Percentiles rank a stretch among this genome's conserved stretches.
Evolutionary conservation across 352 stramenopile species (phyloP).

Genomic region (Phytophthora macrochlamydospora): DNA sequence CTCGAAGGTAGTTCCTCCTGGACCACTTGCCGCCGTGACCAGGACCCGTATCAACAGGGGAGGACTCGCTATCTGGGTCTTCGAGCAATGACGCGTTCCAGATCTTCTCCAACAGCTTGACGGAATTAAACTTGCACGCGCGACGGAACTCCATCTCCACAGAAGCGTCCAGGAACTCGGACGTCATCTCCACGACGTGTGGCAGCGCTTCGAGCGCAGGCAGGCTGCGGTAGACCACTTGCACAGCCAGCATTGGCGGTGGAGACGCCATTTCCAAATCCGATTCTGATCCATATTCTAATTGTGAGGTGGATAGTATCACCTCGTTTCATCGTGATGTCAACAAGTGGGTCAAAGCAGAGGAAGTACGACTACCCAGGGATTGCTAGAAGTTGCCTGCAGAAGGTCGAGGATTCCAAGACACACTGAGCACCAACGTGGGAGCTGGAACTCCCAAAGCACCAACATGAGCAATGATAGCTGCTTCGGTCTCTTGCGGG

Average conservation of each 20-base stretch:
- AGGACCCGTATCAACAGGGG: conserved; percentile 2
- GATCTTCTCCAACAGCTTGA: conserved; percentile 3
- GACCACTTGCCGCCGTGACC: conserved; percentile 2
- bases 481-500: too few species aligned
- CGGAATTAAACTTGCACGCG: conserved; percentile 1
- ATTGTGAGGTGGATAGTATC: too few species aligned
- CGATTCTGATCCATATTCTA: too few species aligned
- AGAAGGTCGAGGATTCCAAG: too few species aligned
- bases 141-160: conserved; percentile 12
- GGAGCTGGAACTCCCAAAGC: too few species aligned
- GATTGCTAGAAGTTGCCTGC: too few species aligned
- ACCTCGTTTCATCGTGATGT: too few species aligned
- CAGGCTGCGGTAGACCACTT: not conserved
- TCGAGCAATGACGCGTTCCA: not conserved
- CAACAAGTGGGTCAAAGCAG: too few species aligned
- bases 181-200: not conserved
- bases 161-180: conserved; percentile 1
- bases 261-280: too few species aligned
- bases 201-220: not conserved
- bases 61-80: not conserved
- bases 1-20: conserved; percentile 3
- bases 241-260: not conserved
- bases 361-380: too few species aligned
- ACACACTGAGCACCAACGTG: too few species aligned
- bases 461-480: too few species aligned